phyloP scores from a whole-genome alignment of 768 basidiomycete species.

The Hortiboletus campestris region DNA sequence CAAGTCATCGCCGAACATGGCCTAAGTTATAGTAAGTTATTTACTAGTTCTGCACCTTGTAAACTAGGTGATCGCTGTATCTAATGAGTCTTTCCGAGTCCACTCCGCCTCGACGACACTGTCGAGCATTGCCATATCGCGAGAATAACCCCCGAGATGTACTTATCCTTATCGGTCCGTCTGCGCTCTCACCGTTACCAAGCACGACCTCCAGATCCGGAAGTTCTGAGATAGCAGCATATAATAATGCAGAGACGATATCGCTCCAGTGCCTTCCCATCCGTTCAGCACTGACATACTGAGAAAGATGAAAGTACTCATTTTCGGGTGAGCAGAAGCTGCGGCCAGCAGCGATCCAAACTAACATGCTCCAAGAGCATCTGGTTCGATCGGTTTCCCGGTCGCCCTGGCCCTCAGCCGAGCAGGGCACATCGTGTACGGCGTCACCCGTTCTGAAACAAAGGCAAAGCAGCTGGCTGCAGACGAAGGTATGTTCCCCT shows the following conservation, averaged over 20 bases:
- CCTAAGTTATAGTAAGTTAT: too few relatives aligned
- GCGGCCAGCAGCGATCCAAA: not conserved
- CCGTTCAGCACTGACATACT: not conserved
- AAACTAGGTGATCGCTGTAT: too few relatives aligned
- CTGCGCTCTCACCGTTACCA: not conserved
- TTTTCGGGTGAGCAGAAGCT: constrained; percentile 13
- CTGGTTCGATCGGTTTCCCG: constrained; percentile 33
- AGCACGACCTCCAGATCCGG: too few relatives aligned
- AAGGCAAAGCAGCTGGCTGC: constrained; percentile 24
- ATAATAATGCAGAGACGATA: not conserved
- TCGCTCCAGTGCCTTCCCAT: not conserved
- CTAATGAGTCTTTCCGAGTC: too few relatives aligned
- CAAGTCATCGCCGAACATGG: too few relatives aligned
- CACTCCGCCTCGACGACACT: too few relatives aligned
- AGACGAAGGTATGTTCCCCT: constrained; percentile 21
- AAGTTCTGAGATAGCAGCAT: not conserved
- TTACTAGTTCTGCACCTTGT: too few relatives aligned
- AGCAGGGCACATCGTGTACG: constrained; percentile 36
- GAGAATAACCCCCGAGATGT: too few relatives aligned
- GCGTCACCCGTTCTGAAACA: constrained; percentile 28
- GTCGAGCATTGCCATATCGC: too few relatives aligned
- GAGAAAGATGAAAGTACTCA: constrained; percentile 12
- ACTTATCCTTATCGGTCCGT: too few relatives aligned
- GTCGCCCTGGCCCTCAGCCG: constrained; percentile 34
- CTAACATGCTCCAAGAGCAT: constrained; percentile 21